phyloP scores from a whole-genome alignment of 2,329 filamentous ascomycete genomes.

The Arthrobotrys sphaeroides region DNA sequence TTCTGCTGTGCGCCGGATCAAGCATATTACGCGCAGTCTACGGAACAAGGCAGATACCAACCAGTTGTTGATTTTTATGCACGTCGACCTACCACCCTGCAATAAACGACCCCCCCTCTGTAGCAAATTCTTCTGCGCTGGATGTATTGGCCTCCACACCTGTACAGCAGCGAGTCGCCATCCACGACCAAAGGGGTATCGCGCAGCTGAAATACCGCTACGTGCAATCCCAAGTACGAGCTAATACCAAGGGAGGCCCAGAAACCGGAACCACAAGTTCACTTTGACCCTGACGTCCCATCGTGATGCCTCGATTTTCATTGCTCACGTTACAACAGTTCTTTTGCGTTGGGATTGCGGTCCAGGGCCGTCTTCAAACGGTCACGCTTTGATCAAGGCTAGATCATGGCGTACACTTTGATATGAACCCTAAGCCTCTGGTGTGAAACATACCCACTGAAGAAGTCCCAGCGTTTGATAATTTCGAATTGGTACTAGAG shows the following conservation, averaged over 20 bases:
- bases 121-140: background rate
- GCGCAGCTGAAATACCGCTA: background rate
- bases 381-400: constrained; percentile 6
- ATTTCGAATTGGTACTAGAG: background rate
- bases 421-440: background rate
- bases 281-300: background rate
- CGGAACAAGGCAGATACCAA: background rate
- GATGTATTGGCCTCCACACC: too few relatives aligned
- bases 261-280: background rate
- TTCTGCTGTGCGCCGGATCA: background rate
- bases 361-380: background rate
- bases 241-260: background rate
- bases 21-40: background rate
- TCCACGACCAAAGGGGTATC: background rate
- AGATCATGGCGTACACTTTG: constrained; percentile 6
- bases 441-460: constrained; percentile 9
- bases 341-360: constrained; percentile 12
- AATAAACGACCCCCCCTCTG: background rate
- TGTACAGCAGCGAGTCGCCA: background rate
- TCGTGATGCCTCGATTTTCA: background rate
- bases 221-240: too few relatives aligned
- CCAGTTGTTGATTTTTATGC: background rate
- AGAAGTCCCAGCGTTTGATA: background rate
- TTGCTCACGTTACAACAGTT: background rate
- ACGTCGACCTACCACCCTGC: background rate